These are phyloP conservation scores for Vitis amurensis DNA, from an alignment of 164 flowering plant genomes.

Conservation along the genomic window DNA sequence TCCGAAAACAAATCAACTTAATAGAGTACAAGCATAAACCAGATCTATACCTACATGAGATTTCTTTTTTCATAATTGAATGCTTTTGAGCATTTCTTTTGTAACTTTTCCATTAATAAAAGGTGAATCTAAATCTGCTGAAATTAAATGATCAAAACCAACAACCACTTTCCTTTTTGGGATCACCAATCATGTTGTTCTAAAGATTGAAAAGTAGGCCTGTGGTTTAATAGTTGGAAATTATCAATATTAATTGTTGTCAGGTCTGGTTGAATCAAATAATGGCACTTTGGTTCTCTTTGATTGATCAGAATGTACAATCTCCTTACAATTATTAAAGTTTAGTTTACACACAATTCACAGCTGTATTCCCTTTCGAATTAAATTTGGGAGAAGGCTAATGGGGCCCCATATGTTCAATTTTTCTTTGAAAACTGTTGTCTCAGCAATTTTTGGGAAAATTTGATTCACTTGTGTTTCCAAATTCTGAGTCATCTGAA, in stretches of 20 bases:
- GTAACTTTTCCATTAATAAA: too few species aligned
- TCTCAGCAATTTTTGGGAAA: too few species aligned
- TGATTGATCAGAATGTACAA: not conserved
- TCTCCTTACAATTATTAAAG: not conserved
- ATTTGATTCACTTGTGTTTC: too few species aligned
- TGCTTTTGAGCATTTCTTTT: not conserved
- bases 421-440: too few species aligned
- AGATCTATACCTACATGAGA: not conserved
- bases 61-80: not conserved
- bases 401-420: too few species aligned
- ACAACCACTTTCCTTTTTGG: conserved; percentile 1
- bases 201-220: conserved; percentile 3
- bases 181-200: not conserved
- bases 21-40: conserved; percentile 1
- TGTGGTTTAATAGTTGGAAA: conserved; percentile 3
- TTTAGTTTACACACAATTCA: not conserved
- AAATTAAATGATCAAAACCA: not conserved
- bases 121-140: not conserved
- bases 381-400: not conserved
- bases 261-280: conserved; percentile 1
- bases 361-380: not conserved
- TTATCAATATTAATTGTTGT: not conserved
- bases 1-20: not conserved
- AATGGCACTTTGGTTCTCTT: not conserved
- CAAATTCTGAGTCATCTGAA: too few species aligned